phyloP scores from a whole-genome alignment of 2,329 filamentous ascomycete species.

The Xylariaceae sp. region DNA sequence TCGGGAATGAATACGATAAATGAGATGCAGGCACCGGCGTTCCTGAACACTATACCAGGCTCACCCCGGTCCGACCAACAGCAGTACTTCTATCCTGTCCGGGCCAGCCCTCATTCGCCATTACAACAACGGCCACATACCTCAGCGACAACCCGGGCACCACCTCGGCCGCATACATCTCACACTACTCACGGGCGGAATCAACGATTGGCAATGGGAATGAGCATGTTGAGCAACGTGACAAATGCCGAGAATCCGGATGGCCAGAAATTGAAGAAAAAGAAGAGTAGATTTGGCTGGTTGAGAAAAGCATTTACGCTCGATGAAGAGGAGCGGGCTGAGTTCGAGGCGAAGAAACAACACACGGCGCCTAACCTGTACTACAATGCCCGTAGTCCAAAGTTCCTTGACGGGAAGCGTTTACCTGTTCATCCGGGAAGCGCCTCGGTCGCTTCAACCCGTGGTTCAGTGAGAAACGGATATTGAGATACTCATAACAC shows the following conservation, averaged over 20 bases:
- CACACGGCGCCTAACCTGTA: constrained; percentile 44
- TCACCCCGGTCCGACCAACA: constrained; percentile 49
- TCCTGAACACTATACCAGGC: constrained; percentile 39
- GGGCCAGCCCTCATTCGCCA: constrained; percentile 60
- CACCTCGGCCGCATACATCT: constrained; percentile 28
- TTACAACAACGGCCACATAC: constrained; percentile 58
- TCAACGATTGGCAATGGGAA: constrained; percentile 51
- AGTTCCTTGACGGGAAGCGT: constrained; percentile 54
- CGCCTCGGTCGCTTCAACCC: too few relatives aligned
- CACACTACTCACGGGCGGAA: constrained; percentile 42
- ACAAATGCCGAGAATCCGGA: constrained; percentile 40
- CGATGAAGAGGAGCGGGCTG: constrained; percentile 58
- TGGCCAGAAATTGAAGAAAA: constrained; percentile 54
- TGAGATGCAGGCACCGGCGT: constrained; percentile 36
- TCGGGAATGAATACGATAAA: constrained; percentile 28
- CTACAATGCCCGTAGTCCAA: constrained; percentile 47
- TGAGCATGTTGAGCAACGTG: constrained; percentile 56
- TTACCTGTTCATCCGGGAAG: constrained; percentile 19
- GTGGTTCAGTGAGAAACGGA: too few relatives aligned
- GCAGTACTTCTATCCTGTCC: constrained; percentile 59
- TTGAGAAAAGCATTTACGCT: constrained; percentile 64
- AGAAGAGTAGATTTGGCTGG: constrained; percentile 65
- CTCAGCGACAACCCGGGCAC: constrained; percentile 34
- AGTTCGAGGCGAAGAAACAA: constrained; percentile 54
- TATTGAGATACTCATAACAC: too few relatives aligned